Evolutionary conservation across 2,329 filamentous ascomycete genomes (phyloP).

Genomic region (Nectriaceae sp.): DNA sequence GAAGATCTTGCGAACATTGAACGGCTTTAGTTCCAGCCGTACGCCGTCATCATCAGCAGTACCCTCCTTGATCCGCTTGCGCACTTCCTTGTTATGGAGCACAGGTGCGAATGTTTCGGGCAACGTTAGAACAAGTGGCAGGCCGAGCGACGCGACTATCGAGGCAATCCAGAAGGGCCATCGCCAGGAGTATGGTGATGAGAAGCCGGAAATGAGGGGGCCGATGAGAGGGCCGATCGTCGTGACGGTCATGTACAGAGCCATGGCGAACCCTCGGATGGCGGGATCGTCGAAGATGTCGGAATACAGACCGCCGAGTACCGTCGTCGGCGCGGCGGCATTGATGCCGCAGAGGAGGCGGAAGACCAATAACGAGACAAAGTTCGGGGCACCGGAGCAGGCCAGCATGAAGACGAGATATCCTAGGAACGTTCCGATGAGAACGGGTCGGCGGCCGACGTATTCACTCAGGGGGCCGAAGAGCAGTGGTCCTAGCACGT

Average conservation of each 20-base stretch:
- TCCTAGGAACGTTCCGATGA: conserved; percentile 35
- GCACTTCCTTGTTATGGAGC: conserved; percentile 50
- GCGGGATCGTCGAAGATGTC: conserved; percentile 36
- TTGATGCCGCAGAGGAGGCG: conserved; percentile 37
- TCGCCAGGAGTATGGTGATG: conserved; percentile 45
- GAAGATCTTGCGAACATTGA: conserved; percentile 47
- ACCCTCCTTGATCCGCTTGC: conserved; percentile 48
- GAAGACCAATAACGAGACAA: conserved; percentile 44
- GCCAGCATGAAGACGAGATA: conserved; percentile 36
- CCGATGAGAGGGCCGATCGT: conserved; percentile 44
- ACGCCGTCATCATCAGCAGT: conserved; percentile 27
- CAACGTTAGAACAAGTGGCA: conserved; percentile 38
- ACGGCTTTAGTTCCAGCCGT: conserved; percentile 36
- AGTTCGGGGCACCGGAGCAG: conserved; percentile 44
- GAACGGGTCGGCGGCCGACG: conserved; percentile 34
- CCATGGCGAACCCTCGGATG: conserved; percentile 33
- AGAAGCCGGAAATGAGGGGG: conserved; percentile 53
- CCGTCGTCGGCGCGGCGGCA: conserved; percentile 36
- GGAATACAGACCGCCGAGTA: conserved; percentile 36
- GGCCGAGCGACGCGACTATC: conserved; percentile 28
- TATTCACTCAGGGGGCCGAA: conserved; percentile 39
- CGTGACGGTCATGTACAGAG: conserved; percentile 38
- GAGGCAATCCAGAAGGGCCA: conserved; percentile 44
- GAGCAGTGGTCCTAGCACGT: conserved; percentile 36
- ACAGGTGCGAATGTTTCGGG: conserved; percentile 53